These are phyloP conservation scores for Tolypocladium pustulatum DNA, from an alignment of 2,329 filamentous ascomycete genomes.

Conservation along the genomic window DNA sequence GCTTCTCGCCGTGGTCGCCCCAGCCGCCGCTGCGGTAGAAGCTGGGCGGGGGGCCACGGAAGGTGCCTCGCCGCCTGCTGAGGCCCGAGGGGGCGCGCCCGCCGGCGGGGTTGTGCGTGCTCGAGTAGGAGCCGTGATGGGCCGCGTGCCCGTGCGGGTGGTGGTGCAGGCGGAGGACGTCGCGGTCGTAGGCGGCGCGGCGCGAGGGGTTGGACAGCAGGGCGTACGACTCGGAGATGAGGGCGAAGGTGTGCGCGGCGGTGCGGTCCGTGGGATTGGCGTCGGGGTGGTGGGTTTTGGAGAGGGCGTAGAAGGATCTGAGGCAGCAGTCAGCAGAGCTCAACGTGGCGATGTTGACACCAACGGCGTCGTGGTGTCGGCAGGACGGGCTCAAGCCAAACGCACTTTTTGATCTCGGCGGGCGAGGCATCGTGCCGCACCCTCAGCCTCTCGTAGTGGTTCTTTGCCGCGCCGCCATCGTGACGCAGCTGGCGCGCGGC, in stretches of 20 bases:
- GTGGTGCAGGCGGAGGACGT: conserved; percentile 38
- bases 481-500: conserved; percentile 6
- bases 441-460: conserved; percentile 75
- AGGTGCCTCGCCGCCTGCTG: conserved; percentile 63
- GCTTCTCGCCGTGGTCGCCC: conserved; percentile 52
- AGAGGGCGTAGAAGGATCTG: conserved; percentile 79
- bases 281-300: conserved; percentile 88
- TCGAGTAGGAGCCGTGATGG: conserved; percentile 42
- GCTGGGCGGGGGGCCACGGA: conserved; percentile 76
- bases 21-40: conserved; percentile 81
- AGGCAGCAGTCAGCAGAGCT: not conserved
- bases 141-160: conserved; percentile 11
- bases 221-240: conserved; percentile 75
- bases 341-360: not conserved
- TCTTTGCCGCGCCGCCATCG: conserved; percentile 18
- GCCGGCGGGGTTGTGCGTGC: conserved; percentile 49
- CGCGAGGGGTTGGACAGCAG: conserved; percentile 63
- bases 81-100: conserved; percentile 73
- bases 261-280: conserved; percentile 67
- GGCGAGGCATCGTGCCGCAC: conserved; percentile 59
- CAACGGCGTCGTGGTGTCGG: no score
- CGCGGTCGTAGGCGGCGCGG: conserved; percentile 71
- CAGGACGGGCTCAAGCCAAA: not conserved
- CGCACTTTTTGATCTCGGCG: conserved; percentile 74
- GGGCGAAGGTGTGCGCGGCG: conserved; percentile 67